A percentile compares a stretch with the other conserved stretches of the same genome.
Conservation (phyloP, 2,329 filamentous ascomycete genomes). For the Monosporascus sp. region DNA sequence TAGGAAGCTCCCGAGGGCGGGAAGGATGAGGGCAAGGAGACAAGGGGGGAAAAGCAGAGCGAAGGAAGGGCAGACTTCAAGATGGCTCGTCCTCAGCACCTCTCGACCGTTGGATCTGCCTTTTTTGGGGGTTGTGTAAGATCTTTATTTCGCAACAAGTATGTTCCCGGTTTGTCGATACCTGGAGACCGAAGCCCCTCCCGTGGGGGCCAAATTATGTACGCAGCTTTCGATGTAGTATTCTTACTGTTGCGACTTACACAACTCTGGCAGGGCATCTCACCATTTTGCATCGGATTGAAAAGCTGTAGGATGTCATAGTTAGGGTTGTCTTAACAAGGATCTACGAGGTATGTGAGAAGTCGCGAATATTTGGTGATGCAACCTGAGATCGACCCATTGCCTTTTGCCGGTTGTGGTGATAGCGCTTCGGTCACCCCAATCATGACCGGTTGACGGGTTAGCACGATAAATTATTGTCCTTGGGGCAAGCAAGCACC, state of each 20-base stretch:
- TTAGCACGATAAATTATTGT: background rate
- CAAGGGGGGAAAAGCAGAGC: background rate
- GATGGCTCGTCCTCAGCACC: background rate
- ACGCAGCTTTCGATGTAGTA: background rate
- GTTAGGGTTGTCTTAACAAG: background rate
- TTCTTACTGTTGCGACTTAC: background rate
- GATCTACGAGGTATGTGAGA: background rate
- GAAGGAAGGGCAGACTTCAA: background rate
- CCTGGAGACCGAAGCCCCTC: background rate
- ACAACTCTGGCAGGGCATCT: background rate
- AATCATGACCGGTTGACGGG: background rate
- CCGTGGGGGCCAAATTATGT: background rate
- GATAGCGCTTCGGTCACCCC: background rate
- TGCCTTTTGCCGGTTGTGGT: background rate
- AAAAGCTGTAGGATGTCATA: background rate
- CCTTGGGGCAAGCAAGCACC: background rate
- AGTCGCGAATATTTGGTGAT: background rate
- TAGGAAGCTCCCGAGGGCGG: slow-evolving; percentile 11
- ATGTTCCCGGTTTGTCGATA: background rate
- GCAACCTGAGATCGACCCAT: background rate
- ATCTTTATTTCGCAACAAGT: background rate
- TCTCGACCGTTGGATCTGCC: background rate
- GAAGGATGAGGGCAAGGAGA: slow-evolving; percentile 2
- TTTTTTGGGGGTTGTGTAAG: background rate
- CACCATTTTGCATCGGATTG: background rate